A percentile compares a stretch with the other conserved stretches of the same genome.
phyloP scores from a whole-genome alignment of 805 yeast genomes.

The Yamadazyma phyllophila region DNA sequence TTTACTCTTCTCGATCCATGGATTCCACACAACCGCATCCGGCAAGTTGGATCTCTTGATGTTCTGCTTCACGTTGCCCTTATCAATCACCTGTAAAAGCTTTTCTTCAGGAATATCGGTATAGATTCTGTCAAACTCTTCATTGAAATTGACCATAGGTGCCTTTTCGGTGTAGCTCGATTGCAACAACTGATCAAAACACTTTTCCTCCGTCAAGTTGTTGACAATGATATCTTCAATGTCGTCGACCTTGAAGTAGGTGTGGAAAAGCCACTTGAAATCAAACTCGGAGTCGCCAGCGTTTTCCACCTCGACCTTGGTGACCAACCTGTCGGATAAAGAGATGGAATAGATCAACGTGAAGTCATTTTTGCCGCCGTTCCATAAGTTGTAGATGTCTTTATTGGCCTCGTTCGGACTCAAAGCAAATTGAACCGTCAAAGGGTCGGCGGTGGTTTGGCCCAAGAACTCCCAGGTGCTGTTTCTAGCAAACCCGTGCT shows the following conservation, averaged over 20 bases:
- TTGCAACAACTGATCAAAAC: slow-evolving; percentile 73
- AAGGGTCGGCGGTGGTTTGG: slow-evolving; percentile 67
- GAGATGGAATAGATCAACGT: slow-evolving; percentile 70
- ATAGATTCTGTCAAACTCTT: slow-evolving; percentile 86
- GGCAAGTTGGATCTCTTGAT: slow-evolving; percentile 63
- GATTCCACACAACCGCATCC: slow-evolving; percentile 92
- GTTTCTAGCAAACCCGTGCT: slow-evolving; percentile 94
- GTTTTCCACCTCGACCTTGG: slow-evolving; percentile 75
- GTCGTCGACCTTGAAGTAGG: slow-evolving; percentile 74
- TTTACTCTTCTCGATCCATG: slow-evolving; percentile 82
- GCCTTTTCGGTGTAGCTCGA: slow-evolving; percentile 64
- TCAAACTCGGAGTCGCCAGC: slow-evolving; percentile 63
- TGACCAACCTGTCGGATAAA: slow-evolving; percentile 59
- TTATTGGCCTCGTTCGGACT: slow-evolving; percentile 78
- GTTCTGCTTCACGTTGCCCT: slow-evolving; percentile 69
- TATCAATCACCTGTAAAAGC: slow-evolving; percentile 63
- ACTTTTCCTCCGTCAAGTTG: slow-evolving; percentile 69
- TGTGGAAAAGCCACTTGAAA: slow-evolving; percentile 94
- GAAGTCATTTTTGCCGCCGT: slow-evolving; percentile 57
- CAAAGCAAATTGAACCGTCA: slow-evolving; percentile 82
- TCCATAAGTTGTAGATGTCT: slow-evolving; percentile 61
- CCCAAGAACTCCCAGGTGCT: slow-evolving; percentile 94
- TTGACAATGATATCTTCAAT: slow-evolving; percentile 74
- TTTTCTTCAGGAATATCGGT: slow-evolving; percentile 54
- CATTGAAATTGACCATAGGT: slow-evolving; percentile 70